Base-by-base conservation (phyloP, 2,329 filamentous ascomycete species). In the Aspergillus costaricaensis region DNA sequence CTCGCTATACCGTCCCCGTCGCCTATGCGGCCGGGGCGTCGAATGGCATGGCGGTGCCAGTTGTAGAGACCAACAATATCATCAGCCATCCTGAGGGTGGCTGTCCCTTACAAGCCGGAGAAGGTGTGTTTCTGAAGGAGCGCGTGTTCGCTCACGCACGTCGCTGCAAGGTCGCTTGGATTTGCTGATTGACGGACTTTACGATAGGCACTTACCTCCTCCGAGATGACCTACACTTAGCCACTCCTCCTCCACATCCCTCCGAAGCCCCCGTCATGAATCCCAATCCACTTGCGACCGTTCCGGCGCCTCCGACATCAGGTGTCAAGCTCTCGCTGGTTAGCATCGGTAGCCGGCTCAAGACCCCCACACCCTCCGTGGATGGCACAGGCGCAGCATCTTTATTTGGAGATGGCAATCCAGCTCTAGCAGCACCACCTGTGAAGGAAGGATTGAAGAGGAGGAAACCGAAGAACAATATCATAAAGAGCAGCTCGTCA, bases 401-500 rank as follows among this genome's bases (percentile, higher is more conserved):
- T 1, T 86, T 89, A 0, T 97, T 97, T 76, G 94, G 94, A 7
- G 91, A 95, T 69, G 90, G 91, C 56, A 98, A 96, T 73, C 84
- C 88, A 6, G 84, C 91, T 25, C 82, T 98, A 30, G 81, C 83
- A 10, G 74, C 86, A 3, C 82, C 83, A 17, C 83, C 84, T 55
- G 82, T 91, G 70, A 91, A 93, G 70, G 84, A 86, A 43, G 80
- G 80, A 9, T 73, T 81, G 23, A 97, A 97, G 82, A 85, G 87
- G 74, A 86, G 89, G 72, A 99, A 99, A 76, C 95, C 95, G 2
- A 99, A 98, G 83, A 98, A 94, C 78, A 98, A 96, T 76, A 95
- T 99, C 76, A 88, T 94, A 55, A 99, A 99, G 82, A 98, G 92
- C 79, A 98, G 96, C 76, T 99, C 95, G 9, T 96, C 94, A 0